These are phyloP conservation scores for Glycine soja DNA, from an alignment of 306 rosid genomes.

Conservation along the genomic window DNA sequence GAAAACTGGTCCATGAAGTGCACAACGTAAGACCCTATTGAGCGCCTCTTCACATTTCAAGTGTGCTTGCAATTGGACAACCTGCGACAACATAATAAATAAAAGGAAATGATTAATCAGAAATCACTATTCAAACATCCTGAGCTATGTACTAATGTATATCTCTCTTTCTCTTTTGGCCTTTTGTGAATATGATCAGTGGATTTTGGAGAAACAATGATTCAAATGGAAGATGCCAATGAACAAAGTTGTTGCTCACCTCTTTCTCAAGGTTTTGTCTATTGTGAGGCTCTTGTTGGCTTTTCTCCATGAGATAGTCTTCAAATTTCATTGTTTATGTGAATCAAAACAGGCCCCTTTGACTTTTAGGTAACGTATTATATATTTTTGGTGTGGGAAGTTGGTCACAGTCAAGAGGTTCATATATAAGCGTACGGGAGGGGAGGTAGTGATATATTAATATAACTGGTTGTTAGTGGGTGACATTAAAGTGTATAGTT, in stretches of 20 bases:
- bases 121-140: neutral
- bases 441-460: neutral
- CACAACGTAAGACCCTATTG: constrained; percentile 63
- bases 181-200: neutral
- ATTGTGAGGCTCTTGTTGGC: constrained; percentile 60
- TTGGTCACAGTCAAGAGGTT: constrained; percentile 35
- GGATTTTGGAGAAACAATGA: constrained; percentile 7
- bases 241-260: constrained; percentile 47
- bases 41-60: constrained; percentile 73
- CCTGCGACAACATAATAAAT: constrained; percentile 51
- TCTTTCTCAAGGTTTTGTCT: constrained; percentile 70
- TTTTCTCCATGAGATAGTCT: constrained; percentile 71
- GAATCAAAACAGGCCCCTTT: constrained; percentile 33
- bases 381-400: constrained; percentile 9
- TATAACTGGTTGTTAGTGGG: constrained; percentile 54
- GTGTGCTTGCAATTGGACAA: constrained; percentile 63
- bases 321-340: constrained; percentile 74
- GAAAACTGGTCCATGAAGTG: constrained; percentile 67
- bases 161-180: neutral
- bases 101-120: constrained; percentile 30
- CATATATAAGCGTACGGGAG: constrained; percentile 16
- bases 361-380: constrained; percentile 14
- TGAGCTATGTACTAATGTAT: neutral
- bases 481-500: constrained; percentile 39
- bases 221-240: neutral